Conservation (phyloP, 1,284 basidiomycete genomes). For the Puccinia triticina region DNA sequence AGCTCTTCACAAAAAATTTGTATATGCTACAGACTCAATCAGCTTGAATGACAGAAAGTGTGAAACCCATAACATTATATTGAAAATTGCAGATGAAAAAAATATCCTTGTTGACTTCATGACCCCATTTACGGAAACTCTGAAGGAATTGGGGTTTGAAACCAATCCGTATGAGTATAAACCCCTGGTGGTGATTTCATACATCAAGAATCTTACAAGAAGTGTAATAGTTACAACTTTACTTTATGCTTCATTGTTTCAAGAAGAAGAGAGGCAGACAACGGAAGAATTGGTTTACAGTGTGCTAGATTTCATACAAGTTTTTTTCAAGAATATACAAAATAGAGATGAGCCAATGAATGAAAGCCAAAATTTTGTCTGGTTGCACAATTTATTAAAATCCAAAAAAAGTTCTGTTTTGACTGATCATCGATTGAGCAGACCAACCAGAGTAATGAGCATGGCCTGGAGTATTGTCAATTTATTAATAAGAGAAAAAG, state of each 20-base stretch:
- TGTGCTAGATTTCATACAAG: neutral
- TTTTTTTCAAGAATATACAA: neutral
- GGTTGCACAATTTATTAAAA: neutral
- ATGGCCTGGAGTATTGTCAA: neutral
- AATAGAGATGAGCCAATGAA: neutral
- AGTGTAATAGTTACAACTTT: neutral
- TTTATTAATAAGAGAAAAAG: neutral
- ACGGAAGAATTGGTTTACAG: neutral
- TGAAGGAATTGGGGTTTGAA: too few relatives aligned
- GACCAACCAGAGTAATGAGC: neutral
- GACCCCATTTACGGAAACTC: neutral
- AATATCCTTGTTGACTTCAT: neutral
- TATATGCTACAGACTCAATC: neutral
- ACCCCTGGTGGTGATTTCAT: too few relatives aligned
- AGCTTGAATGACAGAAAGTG: neutral
- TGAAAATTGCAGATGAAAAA: slow-evolving; percentile 4
- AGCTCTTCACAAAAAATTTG: too few relatives aligned
- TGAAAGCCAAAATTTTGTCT: neutral
- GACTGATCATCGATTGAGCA: neutral
- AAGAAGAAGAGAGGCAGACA: neutral
- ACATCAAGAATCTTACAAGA: neutral
- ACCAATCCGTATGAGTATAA: neutral
- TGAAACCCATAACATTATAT: neutral
- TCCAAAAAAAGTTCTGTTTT: neutral
- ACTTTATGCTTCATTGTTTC: neutral